Conservation (phyloP, 345 rosid species). For the Brassica nigra region DNA sequence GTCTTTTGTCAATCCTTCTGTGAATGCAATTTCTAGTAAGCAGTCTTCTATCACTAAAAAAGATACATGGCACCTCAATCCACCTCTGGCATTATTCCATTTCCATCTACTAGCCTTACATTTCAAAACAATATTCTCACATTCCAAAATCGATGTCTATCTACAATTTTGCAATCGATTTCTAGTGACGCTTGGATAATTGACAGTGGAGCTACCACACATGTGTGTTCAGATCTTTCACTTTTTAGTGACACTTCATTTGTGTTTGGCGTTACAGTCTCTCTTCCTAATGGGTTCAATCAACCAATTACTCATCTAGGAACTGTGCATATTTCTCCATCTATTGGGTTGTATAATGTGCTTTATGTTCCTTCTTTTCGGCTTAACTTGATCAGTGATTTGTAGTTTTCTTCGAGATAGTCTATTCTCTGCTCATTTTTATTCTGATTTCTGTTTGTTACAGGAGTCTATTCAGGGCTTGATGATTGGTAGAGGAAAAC, state of each 20-base stretch:
- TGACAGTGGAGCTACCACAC: neutral
- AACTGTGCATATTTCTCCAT: neutral
- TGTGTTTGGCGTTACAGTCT: neutral
- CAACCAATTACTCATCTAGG: neutral
- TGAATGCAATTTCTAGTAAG: neutral
- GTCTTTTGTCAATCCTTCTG: neutral
- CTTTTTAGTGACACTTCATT: neutral
- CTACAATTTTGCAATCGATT: neutral
- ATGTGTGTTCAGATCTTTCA: neutral
- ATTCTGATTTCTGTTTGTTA: no score
- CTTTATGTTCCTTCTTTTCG: no score
- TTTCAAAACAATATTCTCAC: neutral
- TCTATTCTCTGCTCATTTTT: no score
- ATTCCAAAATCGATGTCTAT: neutral
- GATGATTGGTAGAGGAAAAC: neutral
- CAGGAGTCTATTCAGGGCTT: no score
- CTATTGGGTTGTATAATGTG: neutral
- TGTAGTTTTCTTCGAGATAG: neutral
- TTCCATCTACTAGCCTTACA: neutral
- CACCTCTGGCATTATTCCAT: neutral
- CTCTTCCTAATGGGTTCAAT: neutral
- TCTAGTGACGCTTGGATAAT: neutral
- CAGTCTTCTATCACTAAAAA: neutral
- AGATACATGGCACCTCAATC: neutral
- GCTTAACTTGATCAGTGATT: neutral